A percentile compares a stretch with the other conserved stretches of the same genome.
phyloP scores from a whole-genome alignment of 768 basidiomycete species.

The Lanmaoa pseudosensibilis region DNA sequence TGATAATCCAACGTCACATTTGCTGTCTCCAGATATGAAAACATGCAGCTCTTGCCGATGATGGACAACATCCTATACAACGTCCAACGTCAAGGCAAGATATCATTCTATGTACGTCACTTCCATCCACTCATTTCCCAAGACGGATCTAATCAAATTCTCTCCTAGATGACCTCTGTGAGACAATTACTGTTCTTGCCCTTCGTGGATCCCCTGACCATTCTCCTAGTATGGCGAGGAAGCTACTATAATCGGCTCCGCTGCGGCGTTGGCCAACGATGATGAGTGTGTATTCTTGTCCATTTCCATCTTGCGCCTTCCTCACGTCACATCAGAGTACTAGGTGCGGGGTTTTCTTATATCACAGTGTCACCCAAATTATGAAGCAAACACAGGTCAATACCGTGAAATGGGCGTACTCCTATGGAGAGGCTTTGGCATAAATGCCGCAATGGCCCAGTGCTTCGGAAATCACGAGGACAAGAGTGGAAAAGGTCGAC shows the following conservation, averaged over 20 bases:
- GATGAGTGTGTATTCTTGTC: conserved; percentile 68
- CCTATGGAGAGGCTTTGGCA: conserved; percentile 79
- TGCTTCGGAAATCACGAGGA: conserved; percentile 89
- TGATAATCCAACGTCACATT: background rate
- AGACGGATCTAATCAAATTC: conserved; percentile 5
- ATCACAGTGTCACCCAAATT: background rate
- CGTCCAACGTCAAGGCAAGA: conserved; percentile 91
- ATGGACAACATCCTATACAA: conserved; percentile 89
- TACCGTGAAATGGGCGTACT: conserved; percentile 93
- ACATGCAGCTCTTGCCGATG: conserved; percentile 78
- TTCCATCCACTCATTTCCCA: background rate
- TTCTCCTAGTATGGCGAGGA: conserved; percentile 77
- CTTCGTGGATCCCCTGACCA: conserved; percentile 1
- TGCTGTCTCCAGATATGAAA: conserved; percentile 54
- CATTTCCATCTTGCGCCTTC: background rate
- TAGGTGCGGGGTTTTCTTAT: conserved; percentile 46
- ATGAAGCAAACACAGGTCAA: conserved; percentile 54
- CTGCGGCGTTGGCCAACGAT: conserved; percentile 75
- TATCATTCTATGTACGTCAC: conserved; percentile 77
- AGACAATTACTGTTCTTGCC: conserved; percentile 31
- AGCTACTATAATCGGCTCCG: conserved; percentile 85
- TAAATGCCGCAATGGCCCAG: conserved; percentile 86
- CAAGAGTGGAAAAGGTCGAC: conserved; percentile 76
- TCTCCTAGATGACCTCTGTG: conserved; percentile 74
- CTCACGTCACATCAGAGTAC: conserved; percentile 50